Evolutionary conservation across 2,329 filamentous ascomycete genomes (phyloP), one percentile per base, ranked within the genome.

Genomic region (Ceratocystiopsis minuta): DNA sequence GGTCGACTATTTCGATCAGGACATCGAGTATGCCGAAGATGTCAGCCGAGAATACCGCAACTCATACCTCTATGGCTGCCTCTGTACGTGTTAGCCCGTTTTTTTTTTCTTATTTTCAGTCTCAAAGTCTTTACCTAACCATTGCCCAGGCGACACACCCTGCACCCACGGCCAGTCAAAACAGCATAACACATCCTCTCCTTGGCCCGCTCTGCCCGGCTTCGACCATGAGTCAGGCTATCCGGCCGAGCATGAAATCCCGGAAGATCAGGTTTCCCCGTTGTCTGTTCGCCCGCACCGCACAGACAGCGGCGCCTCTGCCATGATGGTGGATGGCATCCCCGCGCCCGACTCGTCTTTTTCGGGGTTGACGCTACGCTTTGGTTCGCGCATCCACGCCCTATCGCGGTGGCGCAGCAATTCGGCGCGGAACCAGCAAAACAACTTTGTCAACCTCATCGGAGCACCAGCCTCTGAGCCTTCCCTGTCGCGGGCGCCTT

Each of bases 401-500:
- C 57, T 74, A 35, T 59, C 63, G 1, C 65, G 66, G 16, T 72
- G 68, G 68, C 49, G 49, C 41, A 66, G 60, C 63, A 0, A 59
- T 55, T 20, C 63, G 62, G 34, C 64, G 63, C 45, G 62, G 63
- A 33, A 55, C 60, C 24, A 28, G 11, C 7, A 28, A 6, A 28
- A 28, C 24, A 28, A 10, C n/a, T 64, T 63, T 42, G 55, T 61
- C 14, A 63, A 64, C 37, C 60, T 65, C 13, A 67, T 64, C 6
- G 42, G 41, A 2, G 46, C 46, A 0, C 80, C 85, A 0, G 78
- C 79, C 47, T 93, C 90, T 36, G 88, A 95, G 53, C 69, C 88
- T 18, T 83, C 78, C 16, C 51, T 65, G 16, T 80, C 78, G 2
- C 66, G 71, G 39, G 70, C 76, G 9, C 68, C 78, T 3, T 88